phyloP scores from a whole-genome alignment of 2,329 filamentous ascomycete species.

The Pestalotiopsis sp. region DNA sequence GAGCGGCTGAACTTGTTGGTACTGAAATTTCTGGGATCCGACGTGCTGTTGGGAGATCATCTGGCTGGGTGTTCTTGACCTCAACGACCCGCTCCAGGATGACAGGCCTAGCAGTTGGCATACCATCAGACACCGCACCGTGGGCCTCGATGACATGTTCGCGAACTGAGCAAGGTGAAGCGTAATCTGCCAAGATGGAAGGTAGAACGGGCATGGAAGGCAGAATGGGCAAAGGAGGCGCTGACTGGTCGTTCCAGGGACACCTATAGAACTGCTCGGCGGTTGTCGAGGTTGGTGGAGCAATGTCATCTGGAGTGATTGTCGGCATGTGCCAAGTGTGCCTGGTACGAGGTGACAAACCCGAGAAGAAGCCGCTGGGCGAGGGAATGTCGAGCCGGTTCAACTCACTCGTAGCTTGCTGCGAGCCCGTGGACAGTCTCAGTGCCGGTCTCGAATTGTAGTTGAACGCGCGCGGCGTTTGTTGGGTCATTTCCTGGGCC shows the following conservation, averaged over 20 bases:
- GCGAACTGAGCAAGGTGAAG: conserved; percentile 68
- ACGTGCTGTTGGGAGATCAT: conserved; percentile 31
- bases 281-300: conserved; percentile 81
- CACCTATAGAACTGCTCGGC: conserved; percentile 89
- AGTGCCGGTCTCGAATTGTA: conserved; percentile 35
- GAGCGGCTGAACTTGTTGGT: conserved; percentile 30
- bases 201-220: conserved; percentile 23
- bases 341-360: conserved; percentile 73
- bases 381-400: conserved; percentile 88
- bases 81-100: conserved; percentile 43
- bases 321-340: conserved; percentile 77
- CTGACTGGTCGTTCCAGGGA: conserved; percentile 65
- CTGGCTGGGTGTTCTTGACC: conserved; percentile 28
- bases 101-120: conserved; percentile 66
- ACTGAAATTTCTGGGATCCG: conserved; percentile 27
- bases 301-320: conserved; percentile 53
- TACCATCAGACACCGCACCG: conserved; percentile 59
- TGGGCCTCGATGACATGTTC: conserved; percentile 10
- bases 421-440: conserved; percentile 50
- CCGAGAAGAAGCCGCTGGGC: conserved; percentile 89
- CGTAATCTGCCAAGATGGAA: conserved; percentile 48
- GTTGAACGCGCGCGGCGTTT: conserved; percentile 53
- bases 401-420: conserved; percentile 68
- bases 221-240: conserved; percentile 35
- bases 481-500: conserved; percentile 55